A percentile compares a stretch with the other conserved stretches of the same genome.
These are phyloP conservation scores for Thalassiosira mediterranea DNA, from an alignment of 352 stramenopile species.

Conservation along the genomic window DNA sequence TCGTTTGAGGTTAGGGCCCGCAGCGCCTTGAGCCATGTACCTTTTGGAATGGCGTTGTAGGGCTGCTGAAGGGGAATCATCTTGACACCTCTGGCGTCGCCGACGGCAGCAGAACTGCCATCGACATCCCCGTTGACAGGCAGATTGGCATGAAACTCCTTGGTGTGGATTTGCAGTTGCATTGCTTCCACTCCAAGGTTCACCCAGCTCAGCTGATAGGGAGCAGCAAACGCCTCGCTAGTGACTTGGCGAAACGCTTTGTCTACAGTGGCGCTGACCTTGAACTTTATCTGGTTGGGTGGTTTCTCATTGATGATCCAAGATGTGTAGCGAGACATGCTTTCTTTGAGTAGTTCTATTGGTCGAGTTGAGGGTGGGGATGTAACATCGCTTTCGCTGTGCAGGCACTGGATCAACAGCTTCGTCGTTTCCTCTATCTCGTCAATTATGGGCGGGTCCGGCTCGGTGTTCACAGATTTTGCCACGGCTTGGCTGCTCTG, in stretches of 20 bases:
- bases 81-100: not conserved
- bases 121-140: not conserved
- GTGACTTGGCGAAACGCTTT: constrained; percentile 55
- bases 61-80: constrained; percentile 30
- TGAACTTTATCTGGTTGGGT: constrained; percentile 7
- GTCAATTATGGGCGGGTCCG: constrained; percentile 16
- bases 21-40: constrained; percentile 58
- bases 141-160: constrained; percentile 1
- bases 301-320: constrained; percentile 13
- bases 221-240: constrained; percentile 46
- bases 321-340: constrained; percentile 23
- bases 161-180: constrained; percentile 55
- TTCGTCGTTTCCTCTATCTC: constrained; percentile 20
- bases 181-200: constrained; percentile 56
- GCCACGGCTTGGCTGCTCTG: too few relatives aligned
- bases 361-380: not conserved
- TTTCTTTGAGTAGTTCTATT: constrained; percentile 19
- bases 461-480: too few relatives aligned
- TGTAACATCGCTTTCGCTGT: not conserved
- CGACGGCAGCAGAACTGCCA: not conserved
- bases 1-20: constrained; percentile 53
- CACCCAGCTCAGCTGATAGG: constrained; percentile 32
- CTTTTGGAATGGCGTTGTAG: constrained; percentile 57
- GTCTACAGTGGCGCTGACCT: constrained; percentile 45
- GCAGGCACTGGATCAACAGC: constrained; percentile 14